phyloP scores from a whole-genome alignment of 192 early-diverging fungal genomes.

The Globomyces pollinis-pini region DNA sequence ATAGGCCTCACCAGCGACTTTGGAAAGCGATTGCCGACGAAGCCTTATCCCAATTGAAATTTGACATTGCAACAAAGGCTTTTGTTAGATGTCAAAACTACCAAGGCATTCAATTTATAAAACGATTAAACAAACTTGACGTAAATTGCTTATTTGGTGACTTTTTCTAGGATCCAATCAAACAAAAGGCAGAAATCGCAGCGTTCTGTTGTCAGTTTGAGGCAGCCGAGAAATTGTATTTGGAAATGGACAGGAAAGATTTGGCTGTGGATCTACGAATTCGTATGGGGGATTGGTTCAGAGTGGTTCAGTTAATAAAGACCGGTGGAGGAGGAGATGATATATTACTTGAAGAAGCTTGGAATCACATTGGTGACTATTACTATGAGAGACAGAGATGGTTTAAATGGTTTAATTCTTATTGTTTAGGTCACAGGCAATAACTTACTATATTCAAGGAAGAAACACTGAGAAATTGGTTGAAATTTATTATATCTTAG shows the following conservation, averaged over 20 bases:
- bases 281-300: slow-evolving; percentile 49
- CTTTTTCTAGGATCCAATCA: slow-evolving; percentile 29
- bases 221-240: slow-evolving; percentile 40
- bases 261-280: slow-evolving; percentile 46
- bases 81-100: slow-evolving; percentile 41
- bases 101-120: slow-evolving; percentile 45
- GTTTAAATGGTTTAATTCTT: too few relatives aligned
- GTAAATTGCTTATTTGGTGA: slow-evolving; percentile 19
- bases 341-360: slow-evolving; percentile 42
- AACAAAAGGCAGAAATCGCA: slow-evolving; percentile 46
- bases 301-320: slow-evolving; percentile 51
- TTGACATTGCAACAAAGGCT: slow-evolving; percentile 37
- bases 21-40: slow-evolving; percentile 48
- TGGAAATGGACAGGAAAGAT: slow-evolving; percentile 54
- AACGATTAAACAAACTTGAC: slow-evolving; percentile 38
- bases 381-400: slow-evolving; percentile 46
- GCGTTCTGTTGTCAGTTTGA: slow-evolving; percentile 41
- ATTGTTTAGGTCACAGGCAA: slow-evolving; percentile 43
- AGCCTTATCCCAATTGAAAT: slow-evolving; percentile 41
- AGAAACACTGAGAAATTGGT: slow-evolving; percentile 34
- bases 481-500: slow-evolving; percentile 43
- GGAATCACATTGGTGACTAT: slow-evolving; percentile 47
- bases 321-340: slow-evolving; percentile 50
- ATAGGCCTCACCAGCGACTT: slow-evolving; percentile 41
- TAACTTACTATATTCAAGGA: slow-evolving; percentile 49